Evolutionary conservation across 345 rosid genomes (phyloP).

Genomic region (Arabidopsis suecica): DNA sequence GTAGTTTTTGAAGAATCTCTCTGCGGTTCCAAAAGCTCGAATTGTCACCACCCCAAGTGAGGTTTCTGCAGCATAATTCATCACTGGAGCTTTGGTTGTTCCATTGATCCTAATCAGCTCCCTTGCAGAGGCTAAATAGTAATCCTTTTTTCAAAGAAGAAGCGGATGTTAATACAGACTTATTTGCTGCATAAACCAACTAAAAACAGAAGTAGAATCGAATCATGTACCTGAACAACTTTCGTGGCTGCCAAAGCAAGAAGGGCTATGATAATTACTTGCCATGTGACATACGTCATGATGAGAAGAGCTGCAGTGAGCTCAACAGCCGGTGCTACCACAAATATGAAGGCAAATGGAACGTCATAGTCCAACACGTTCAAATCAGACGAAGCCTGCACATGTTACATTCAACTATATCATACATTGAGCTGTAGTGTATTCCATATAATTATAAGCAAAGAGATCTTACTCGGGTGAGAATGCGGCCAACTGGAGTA

Average conservation of each 20-base stretch:
- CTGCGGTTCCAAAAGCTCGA: constrained; percentile 71
- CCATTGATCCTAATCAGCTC: constrained; percentile 87
- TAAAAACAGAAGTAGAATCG: constrained; percentile 6
- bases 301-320: constrained; percentile 50
- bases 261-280: constrained; percentile 68
- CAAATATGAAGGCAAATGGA: constrained; percentile 56
- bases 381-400: constrained; percentile 84
- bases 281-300: constrained; percentile 83
- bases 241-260: constrained; percentile 56
- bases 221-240: constrained; percentile 61
- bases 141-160: constrained; percentile 48
- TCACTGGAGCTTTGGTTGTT: constrained; percentile 92
- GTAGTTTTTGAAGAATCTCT: constrained; percentile 69
- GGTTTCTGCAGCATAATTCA: constrained; percentile 89
- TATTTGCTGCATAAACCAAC: constrained; percentile 4
- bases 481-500: constrained; percentile 77
- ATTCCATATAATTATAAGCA: constrained; percentile 16
- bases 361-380: constrained; percentile 68
- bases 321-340: constrained; percentile 51
- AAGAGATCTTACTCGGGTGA: constrained; percentile 64
- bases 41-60: constrained; percentile 83
- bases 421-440: constrained; percentile 4
- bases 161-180: not conserved
- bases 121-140: constrained; percentile 78
- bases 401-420: constrained; percentile 11